Percentiles rank a stretch among this genome's conserved stretches.
Conservation (phyloP, 352 stramenopile species). For the Phytophthora fragariaefolia region DNA sequence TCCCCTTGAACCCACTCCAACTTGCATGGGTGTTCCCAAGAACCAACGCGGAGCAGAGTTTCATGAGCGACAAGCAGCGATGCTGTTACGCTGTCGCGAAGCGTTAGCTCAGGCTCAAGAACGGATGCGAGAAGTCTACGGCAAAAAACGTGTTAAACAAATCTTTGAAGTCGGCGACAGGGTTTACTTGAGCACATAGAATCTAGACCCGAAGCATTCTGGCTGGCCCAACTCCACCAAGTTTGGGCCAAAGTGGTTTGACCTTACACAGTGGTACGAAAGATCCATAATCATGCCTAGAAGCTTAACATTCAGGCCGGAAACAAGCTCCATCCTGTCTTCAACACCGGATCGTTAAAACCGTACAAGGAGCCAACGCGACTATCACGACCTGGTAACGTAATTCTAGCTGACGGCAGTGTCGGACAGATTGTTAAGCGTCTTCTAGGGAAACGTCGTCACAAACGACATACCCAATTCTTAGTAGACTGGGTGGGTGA, state of each 20-base stretch:
- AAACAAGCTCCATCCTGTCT: slow-evolving; percentile 17
- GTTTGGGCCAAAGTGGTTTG: slow-evolving; percentile 25
- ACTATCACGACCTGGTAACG: slow-evolving; percentile 1
- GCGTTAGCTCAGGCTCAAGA: slow-evolving; percentile 16
- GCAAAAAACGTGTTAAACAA: slow-evolving; percentile 11
- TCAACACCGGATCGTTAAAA: slow-evolving; percentile 21
- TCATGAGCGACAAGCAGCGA: slow-evolving; percentile 13
- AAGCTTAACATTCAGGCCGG: slow-evolving; percentile 30
- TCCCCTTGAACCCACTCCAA: slow-evolving; percentile 8
- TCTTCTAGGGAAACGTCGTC: too few species aligned
- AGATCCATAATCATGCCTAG: slow-evolving; percentile 28
- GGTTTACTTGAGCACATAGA: slow-evolving; percentile 24
- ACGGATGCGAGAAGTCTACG: slow-evolving; percentile 21
- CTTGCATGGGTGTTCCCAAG: neutral
- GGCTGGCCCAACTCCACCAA: slow-evolving; percentile 20
- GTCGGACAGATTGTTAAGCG: slow-evolving; percentile 9
- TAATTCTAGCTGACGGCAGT: slow-evolving; percentile 10
- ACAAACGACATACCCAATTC: too few species aligned
- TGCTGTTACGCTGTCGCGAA: slow-evolving; percentile 16
- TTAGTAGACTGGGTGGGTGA: too few species aligned
- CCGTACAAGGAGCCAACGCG: slow-evolving; percentile 5
- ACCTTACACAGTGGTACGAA: slow-evolving; percentile 13
- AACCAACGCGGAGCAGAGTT: slow-evolving; percentile 1
- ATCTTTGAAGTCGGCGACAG: slow-evolving; percentile 21
- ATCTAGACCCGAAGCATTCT: slow-evolving; percentile 18